Evolutionary conservation across 139 green algal genomes (phyloP), one percentile per base, ranked within the genome.

Genomic region (Zygnema circumcarinatum): DNA sequence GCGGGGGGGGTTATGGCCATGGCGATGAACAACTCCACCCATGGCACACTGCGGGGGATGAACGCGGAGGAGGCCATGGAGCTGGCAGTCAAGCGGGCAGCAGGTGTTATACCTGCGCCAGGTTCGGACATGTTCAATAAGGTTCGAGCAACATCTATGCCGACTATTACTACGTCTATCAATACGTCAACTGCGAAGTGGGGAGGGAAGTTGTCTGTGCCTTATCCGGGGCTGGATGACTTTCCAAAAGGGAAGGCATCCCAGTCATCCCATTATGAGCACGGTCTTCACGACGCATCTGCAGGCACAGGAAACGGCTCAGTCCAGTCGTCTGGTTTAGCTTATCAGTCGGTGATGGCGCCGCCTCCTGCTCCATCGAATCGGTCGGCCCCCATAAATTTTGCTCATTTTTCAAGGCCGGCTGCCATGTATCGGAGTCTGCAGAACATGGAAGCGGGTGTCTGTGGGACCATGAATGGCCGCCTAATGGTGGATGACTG

Each of bases 401-500:
- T 83, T 11, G 47, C 75, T 52, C 75, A 83, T 52, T 83, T 83
- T 62, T 38, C 75, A 53, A 2, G 75, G n/a, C 75, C 75, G n/a
- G n/a, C 38, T 2, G 31, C n/a, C 75, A 83, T 83, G 32, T 83
- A 52, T 52, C n/a, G 75, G 7, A 78, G 16, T 3, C 3, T 83
- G 38, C 75, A 83, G 75, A 83, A 25, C 7, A 68, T 39, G 36
- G 32, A 53, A 38, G 75, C 38, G 7, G 69, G 35, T 52, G n/a
- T 83, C n/a, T 83, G 75, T 3, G 36, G 33, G 21, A 25, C 21
- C 31, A 53, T 38, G 32, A 56, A 47, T 53, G 7, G 75, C 31
- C 3, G 3, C 20, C 7, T 62, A 40, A 52, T 74, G n/a, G 20
- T 74, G 7, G 33, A 16, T 35, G 72, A 36, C 16, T 32, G 72